Percentiles rank a stretch among this genome's conserved stretches.
Conservation (phyloP, 139 green algal species). For the Chlamydomonas sp. region DNA sequence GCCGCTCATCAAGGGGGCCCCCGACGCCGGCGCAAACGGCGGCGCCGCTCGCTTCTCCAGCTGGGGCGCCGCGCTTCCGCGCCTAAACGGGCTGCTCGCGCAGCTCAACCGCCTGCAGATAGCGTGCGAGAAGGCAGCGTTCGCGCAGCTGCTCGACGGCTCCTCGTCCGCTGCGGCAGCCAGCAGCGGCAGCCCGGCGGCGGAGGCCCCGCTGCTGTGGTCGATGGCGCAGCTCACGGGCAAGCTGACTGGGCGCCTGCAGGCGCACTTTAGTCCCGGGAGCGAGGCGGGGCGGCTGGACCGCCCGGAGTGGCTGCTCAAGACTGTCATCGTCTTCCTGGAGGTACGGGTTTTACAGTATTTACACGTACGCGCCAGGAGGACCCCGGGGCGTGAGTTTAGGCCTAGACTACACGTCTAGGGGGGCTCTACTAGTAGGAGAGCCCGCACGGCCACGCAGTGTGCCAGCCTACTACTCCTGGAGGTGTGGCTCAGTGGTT, state of each 20-base stretch:
- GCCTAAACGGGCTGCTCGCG: constrained; percentile 5
- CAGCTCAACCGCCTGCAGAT: neutral
- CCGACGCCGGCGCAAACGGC: too few relatives aligned
- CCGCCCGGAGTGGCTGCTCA: constrained; percentile 12
- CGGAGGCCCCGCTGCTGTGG: constrained; percentile 11
- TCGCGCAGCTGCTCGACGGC: neutral
- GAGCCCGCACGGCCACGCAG: too few relatives aligned
- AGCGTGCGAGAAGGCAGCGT: neutral
- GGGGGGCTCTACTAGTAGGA: too few relatives aligned
- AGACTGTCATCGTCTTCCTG: neutral
- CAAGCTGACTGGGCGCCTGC: neutral
- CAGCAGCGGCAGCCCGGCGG: neutral
- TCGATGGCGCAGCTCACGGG: constrained; percentile 8
- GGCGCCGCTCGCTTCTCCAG: too few relatives aligned
- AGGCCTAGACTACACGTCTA: too few relatives aligned
- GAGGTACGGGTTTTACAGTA: too few relatives aligned
- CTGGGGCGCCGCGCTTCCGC: neutral
- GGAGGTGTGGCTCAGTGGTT: too few relatives aligned
- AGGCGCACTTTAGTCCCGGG: constrained; percentile 1
- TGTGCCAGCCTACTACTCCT: too few relatives aligned
- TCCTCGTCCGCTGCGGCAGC: neutral
- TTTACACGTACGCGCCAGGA: too few relatives aligned
- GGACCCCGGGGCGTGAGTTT: too few relatives aligned
- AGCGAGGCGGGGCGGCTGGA: constrained; percentile 7
- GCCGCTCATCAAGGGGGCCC: too few relatives aligned